Evolutionary conservation across 148 eudicot genomes (phyloP), one percentile per base, ranked within the genome.

Genomic region (Spergularia bocconei): DNA sequence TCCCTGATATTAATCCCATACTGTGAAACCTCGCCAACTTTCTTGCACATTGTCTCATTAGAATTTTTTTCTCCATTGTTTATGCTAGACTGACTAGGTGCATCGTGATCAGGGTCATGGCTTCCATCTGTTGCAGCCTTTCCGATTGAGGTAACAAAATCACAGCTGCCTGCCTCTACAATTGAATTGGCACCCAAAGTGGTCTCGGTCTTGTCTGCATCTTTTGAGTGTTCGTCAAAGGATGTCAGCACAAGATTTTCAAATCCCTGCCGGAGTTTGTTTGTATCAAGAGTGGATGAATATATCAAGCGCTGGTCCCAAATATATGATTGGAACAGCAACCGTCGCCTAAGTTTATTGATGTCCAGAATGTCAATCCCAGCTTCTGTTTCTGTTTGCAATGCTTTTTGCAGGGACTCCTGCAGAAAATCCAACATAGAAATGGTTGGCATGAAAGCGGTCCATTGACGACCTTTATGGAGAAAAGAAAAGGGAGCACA

Each of bases 271-370:
- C 54, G 79, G 64, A 71, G 71, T 48, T 25, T 79, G 60, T 75
- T 87, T 54, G 61, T 73, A 38, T 82, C 85, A 66, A 84, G 71
- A 79, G 80, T 82, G n/a, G 89, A 88, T 47, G 91, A 87, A 83
- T 85, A 75, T 25, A 90, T 81, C 72, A 95, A 86, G 39, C 90
- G 91, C 50, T 86, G 96, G 78, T 95, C 98, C 99, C 99, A 92
- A 67, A 88, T 73, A 78, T 92, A 92, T 65, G 97, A 88, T 58
- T 89, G 94, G 75, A 92, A 86, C 36, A 95, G 78, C 80, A 95
- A 81, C 25, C 79, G 94, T 33, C 94, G 86, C 79, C 93, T 81
- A 62, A 91, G 67, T 73, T 85, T 85, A 82, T 92, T 95, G 84
- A 95, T 83, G 81, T 92, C 99, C 59, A 95, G 84, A 74, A 95